Evolutionary conservation across 768 basidiomycete species (phyloP), one percentile per base, ranked within the genome.

Genomic region (Leucocoprinus leucothites): DNA sequence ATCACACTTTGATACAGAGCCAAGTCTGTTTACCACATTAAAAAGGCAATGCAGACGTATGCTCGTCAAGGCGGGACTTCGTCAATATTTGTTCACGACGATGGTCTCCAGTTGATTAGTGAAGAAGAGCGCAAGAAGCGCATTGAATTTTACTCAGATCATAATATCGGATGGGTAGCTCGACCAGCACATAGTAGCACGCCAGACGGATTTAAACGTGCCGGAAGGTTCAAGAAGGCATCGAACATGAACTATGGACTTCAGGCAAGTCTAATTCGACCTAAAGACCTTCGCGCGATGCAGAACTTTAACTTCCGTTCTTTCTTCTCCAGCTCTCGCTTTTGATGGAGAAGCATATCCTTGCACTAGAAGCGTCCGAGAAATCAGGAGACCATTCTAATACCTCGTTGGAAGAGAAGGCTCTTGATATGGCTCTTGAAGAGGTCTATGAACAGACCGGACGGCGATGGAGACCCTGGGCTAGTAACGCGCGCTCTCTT

Each of bases 161-260:
- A 88, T 63, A 82, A 84, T 64, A 88, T 93, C 59, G 91, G 87
- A 14, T 94, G 86, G 82, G 85, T 91, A 57, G 89, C 92, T 22
- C 84, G 91, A 41, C 91, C 91, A 1, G 76, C 78, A 54, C 90
- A 92, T 66, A 80, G 80, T 38, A 71, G 71, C 59, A 67, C 71
- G 1, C 70, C 81, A 16, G 82, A 84, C 64, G 89, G 87, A 1
- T 91, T 82, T 74, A 80, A 87, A 57, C 87, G 91, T 46, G 88
- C 89, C 26, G 92, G 91, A 40, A 82, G 91, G 14, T 94, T 94
- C 82, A 93, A 94, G 77, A 94, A 94, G 69, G 89, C 89, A 1
- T 85, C 83, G 2, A 94, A 94, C 69, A 90, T 94, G 88, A 94
- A 93, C 65, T 91, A 85, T 63, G 89, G 86, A 0, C 74, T 79